A percentile compares a stretch with the other conserved stretches of the same genome.
Conservation (phyloP, 441 rosid species). For the Raphanus hybrid region DNA sequence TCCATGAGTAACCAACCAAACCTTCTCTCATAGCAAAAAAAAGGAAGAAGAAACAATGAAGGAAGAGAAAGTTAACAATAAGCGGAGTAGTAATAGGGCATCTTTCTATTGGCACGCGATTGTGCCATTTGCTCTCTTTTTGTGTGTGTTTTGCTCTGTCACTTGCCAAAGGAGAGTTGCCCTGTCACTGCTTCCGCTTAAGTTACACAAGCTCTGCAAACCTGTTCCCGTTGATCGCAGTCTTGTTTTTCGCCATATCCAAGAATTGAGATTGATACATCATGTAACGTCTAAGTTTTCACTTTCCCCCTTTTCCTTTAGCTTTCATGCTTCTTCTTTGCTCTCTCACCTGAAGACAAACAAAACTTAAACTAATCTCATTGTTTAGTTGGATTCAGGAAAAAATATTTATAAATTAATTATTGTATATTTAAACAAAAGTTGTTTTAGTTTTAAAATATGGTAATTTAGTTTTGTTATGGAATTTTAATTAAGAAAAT, state of each 20-base stretch:
- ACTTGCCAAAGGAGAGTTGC: constrained; percentile 50
- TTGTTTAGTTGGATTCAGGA: no score
- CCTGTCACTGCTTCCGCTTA: constrained; percentile 46
- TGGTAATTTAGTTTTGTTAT: no score
- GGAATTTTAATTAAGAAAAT: no score
- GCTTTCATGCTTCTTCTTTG: background rate
- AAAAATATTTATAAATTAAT: no score
- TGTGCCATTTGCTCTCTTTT: background rate
- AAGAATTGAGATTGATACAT: background rate
- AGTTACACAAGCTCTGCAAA: constrained; percentile 13
- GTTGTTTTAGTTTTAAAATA: no score
- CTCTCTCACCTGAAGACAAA: constrained; percentile 3
- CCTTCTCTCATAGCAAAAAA: background rate
- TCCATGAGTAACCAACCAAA: constrained; percentile 23
- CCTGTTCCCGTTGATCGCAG: background rate
- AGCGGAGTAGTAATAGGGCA: constrained; percentile 45
- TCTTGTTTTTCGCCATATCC: background rate
- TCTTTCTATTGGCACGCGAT: constrained; percentile 45
- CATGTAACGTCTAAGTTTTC: constrained; percentile 4
- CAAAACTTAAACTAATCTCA: background rate
- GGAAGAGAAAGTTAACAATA: constrained; percentile 20
- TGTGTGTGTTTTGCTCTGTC: constrained; percentile 18
- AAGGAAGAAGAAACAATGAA: background rate
- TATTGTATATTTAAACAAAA: no score
- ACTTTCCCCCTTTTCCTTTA: background rate